phyloP scores from a whole-genome alignment of 108 stramenopile genomes.

The Chaetoceros tenuissimus region DNA sequence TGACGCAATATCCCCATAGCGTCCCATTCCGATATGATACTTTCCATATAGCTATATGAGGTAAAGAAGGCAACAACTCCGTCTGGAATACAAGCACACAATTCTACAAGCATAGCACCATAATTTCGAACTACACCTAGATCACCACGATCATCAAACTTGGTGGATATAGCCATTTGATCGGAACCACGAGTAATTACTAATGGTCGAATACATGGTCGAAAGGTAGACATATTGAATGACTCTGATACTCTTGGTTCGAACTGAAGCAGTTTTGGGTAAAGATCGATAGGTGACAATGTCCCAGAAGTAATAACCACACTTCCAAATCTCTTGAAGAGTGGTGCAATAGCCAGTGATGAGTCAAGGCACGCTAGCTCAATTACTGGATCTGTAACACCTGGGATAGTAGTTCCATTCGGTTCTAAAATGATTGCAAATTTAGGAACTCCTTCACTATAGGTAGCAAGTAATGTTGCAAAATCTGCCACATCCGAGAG shows the following conservation, averaged over 20 bases:
- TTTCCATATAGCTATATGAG: constrained; percentile 97
- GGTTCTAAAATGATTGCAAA: constrained; percentile 98
- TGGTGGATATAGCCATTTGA: constrained; percentile 82
- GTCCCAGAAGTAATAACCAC: constrained; percentile 98
- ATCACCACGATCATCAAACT: constrained; percentile 88
- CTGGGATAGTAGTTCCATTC: constrained; percentile 73
- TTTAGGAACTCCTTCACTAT: constrained; percentile 83
- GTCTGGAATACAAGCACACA: constrained; percentile 88
- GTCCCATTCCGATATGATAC: constrained; percentile 90
- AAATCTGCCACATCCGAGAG: constrained; percentile 97
- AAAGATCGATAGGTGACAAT: constrained; percentile 96
- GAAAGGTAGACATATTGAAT: constrained; percentile 96
- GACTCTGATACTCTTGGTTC: constrained; percentile 90
- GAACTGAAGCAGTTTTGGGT: constrained; percentile 97
- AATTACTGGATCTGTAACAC: constrained; percentile 79
- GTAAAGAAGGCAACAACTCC: constrained; percentile 98
- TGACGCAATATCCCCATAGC: constrained; percentile 85
- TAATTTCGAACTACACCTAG: constrained; percentile 86
- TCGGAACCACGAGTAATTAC: constrained; percentile 94
- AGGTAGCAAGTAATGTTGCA: constrained; percentile 89
- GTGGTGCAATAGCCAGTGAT: constrained; percentile 93
- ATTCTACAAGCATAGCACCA: constrained; percentile 86
- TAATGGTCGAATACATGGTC: constrained; percentile 95
- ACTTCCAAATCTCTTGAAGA: constrained; percentile 94
- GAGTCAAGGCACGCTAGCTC: constrained; percentile 95